phyloP scores from a whole-genome alignment of 1,284 basidiomycete genomes.

The Apiotrichum veenhuisii region DNA sequence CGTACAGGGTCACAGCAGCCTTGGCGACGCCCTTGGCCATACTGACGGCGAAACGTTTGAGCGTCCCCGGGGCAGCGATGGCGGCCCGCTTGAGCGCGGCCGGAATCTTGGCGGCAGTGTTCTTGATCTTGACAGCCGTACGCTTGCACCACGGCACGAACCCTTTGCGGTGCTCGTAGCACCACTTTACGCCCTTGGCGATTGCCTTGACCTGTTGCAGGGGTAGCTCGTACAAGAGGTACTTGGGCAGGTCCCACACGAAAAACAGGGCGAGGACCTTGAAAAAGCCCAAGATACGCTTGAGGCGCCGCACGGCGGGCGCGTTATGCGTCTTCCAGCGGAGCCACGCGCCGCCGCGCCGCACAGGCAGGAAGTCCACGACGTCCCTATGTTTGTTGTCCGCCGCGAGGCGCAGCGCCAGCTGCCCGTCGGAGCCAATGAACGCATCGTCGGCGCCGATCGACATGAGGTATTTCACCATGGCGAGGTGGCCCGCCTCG shows the following conservation, averaged over 20 bases:
- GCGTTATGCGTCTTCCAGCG: conserved; percentile 5
- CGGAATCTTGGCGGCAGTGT: background rate
- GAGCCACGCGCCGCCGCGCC: conserved; percentile 4
- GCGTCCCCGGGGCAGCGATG: background rate
- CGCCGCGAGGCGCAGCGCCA: conserved; percentile 14
- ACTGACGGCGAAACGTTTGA: background rate
- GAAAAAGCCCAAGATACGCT: background rate
- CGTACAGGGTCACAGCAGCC: background rate
- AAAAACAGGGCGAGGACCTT: background rate
- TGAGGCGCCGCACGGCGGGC: background rate
- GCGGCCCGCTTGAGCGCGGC: background rate
- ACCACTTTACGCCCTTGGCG: background rate
- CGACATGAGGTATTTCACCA: conserved; percentile 60
- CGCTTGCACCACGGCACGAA: background rate
- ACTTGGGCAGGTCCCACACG: background rate
- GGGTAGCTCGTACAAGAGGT: background rate
- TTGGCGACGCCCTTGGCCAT: background rate
- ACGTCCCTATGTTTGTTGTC: conserved; percentile 2
- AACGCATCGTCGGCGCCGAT: conserved; percentile 59
- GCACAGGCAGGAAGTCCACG: conserved; percentile 10
- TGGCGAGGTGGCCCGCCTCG: conserved; percentile 64
- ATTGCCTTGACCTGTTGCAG: background rate
- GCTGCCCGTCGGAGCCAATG: conserved; percentile 14
- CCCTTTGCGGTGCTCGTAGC: background rate
- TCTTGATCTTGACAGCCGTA: background rate